Evolutionary conservation across 2,329 filamentous ascomycete species (phyloP), one percentile per base, ranked within the genome.

Genomic region (Aspergillus floridensis): DNA sequence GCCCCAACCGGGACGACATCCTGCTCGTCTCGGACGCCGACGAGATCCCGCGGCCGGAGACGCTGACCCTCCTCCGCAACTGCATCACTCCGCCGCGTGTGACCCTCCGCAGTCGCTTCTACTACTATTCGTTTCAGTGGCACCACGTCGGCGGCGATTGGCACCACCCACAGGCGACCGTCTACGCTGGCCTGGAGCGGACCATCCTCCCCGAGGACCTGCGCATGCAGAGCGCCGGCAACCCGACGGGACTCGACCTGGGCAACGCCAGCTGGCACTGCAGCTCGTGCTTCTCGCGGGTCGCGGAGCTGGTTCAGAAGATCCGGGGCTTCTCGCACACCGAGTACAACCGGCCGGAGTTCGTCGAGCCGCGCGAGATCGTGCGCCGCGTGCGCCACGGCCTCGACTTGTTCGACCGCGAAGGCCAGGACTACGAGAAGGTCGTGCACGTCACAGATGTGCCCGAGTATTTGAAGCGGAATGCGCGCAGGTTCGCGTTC

Each of bases 101-200:
- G 4, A 51, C 49, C 4, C 49, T 51, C 10, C 49, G 49, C 19
- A 51, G 49, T n/a, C n/a, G 21, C 5, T 51, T 51, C 22, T 51
- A 51, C 24, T 51, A 51, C 24, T 51, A 51, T 22, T 51, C 49
- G 4, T 51, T 51, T 12, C 49, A 51, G 32, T 51, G 49, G 49
- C 49, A 51, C 14, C 49, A 51, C 16, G 12, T 51, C 10, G 49
- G 49, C 21, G 8, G 19, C 21, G 49, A 51, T 12, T 51, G 49
- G 49, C 49, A 51, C 32, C 49, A 51, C 19, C 49, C 49, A 16
- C 49, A 51, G 19, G 49, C 49, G n/a, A 51, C 49, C 3, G 26
- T 51, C 49, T 51, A 51, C 19, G 49, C 49, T 16, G 49, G 49
- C 1, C 47, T 19, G 14, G 24, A 22, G 4, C n/a, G 29, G 10